Conservation (phyloP, 2,329 filamentous ascomycete species). For the Bisporella sp. region DNA sequence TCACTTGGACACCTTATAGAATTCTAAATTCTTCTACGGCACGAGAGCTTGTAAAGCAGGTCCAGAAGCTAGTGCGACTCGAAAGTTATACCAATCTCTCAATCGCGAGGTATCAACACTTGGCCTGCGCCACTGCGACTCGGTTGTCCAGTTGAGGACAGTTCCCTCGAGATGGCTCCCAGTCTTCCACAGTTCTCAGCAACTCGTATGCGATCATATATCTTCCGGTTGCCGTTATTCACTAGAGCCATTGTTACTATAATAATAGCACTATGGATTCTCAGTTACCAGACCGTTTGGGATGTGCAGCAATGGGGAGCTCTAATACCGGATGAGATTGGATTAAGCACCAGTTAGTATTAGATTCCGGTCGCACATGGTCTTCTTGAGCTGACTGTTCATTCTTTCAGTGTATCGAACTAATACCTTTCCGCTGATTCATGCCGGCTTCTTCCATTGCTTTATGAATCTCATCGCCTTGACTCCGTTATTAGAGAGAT, state of each 20-base stretch:
- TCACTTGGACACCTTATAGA: too few relatives aligned
- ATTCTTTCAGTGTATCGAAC: slow-evolving; percentile 69
- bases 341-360: slow-evolving; percentile 60
- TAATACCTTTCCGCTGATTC: slow-evolving; percentile 87
- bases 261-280: slow-evolving; percentile 63
- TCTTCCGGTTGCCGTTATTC: slow-evolving; percentile 80
- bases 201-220: slow-evolving; percentile 68
- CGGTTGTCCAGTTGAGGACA: too few relatives aligned
- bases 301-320: slow-evolving; percentile 70
- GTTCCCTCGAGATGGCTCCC: not conserved
- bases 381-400: not conserved
- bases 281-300: slow-evolving; percentile 63
- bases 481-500: slow-evolving; percentile 84
- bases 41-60: not conserved
- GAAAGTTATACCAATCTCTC: too few relatives aligned
- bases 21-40: too few relatives aligned
- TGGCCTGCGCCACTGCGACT: too few relatives aligned
- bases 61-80: not conserved
- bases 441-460: slow-evolving; percentile 73
- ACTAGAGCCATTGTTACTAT: slow-evolving; percentile 64
- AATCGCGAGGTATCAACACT: too few relatives aligned
- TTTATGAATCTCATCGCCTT: slow-evolving; percentile 74
- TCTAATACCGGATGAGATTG: slow-evolving; percentile 70
- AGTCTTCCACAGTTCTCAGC: slow-evolving; percentile 53
- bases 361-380: not conserved